A percentile compares a stretch with the other conserved stretches of the same genome.
Evolutionary conservation across 371 early-diverging fungal genomes (phyloP).

Genomic region (Nematocida major): DNA sequence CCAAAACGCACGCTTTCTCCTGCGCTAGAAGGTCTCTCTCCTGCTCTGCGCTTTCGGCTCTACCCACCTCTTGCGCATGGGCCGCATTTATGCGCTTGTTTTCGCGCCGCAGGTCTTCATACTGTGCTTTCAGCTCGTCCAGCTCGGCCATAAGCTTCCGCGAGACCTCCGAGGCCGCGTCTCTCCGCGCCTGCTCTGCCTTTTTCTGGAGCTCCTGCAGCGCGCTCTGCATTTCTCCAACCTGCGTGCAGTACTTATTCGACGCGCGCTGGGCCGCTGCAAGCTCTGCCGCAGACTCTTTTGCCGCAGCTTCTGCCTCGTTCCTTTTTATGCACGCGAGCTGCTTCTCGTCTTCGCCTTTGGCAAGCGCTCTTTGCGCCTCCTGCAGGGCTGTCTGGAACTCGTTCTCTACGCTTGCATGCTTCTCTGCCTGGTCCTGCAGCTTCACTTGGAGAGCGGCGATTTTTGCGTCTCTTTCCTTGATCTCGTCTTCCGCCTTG

Average conservation of each 20-base stretch:
- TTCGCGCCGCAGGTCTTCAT: constrained; percentile 58
- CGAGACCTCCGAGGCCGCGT: background rate
- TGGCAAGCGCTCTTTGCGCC: constrained; percentile 71
- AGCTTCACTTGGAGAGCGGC: constrained; percentile 77
- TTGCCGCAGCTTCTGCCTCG: background rate
- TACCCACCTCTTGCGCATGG: no score
- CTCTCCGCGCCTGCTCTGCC: constrained; percentile 48
- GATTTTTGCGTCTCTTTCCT: constrained; percentile 75
- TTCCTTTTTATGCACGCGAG: background rate
- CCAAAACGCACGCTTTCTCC: constrained; percentile 61
- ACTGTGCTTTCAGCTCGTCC: constrained; percentile 50
- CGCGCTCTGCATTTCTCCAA: constrained; percentile 62
- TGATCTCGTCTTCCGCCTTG: constrained; percentile 71
- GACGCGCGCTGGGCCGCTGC: constrained; percentile 23
- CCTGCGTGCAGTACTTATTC: background rate
- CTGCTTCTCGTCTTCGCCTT: constrained; percentile 2
- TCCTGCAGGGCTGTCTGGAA: constrained; percentile 68
- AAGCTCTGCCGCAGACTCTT: constrained; percentile 31
- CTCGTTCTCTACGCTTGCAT: constrained; percentile 72
- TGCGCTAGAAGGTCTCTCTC: constrained; percentile 62
- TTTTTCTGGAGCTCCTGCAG: constrained; percentile 68
- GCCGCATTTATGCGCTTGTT: no score
- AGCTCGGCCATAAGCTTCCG: constrained; percentile 4
- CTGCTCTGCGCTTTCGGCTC: constrained; percentile 67
- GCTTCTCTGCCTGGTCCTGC: constrained; percentile 67